phyloP scores from a whole-genome alignment of 208 protist species.

The Trypanosoma lewisi region DNA sequence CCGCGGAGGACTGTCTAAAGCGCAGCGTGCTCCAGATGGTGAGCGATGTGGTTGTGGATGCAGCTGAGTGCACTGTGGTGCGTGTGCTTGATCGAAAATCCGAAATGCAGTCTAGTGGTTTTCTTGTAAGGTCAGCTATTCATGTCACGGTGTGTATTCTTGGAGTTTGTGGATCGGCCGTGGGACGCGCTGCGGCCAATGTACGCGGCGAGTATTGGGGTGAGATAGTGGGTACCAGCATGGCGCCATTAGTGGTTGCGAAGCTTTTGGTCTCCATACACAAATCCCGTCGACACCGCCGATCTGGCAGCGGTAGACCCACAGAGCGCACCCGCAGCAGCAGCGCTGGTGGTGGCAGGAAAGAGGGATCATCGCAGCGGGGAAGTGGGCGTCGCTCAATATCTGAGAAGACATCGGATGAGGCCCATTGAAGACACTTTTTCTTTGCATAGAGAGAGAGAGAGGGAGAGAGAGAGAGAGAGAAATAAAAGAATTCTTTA shows the following conservation, averaged over 20 bases:
- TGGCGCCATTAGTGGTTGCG: slow-evolving; percentile 31
- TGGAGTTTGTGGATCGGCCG: slow-evolving; percentile 43
- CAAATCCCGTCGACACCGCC: background rate
- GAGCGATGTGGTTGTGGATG: slow-evolving; percentile 64
- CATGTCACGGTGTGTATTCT: slow-evolving; percentile 38
- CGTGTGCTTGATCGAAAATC: too few relatives aligned
- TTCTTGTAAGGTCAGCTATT: slow-evolving; percentile 22
- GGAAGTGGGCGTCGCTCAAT: slow-evolving; percentile 2
- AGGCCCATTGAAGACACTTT: background rate
- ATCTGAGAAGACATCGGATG: background rate
- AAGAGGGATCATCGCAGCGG: slow-evolving; percentile 4
- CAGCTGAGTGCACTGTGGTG: slow-evolving; percentile 22
- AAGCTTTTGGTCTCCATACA: slow-evolving; percentile 19
- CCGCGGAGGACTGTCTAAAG: slow-evolving; percentile 61
- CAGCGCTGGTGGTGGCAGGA: slow-evolving; percentile 10
- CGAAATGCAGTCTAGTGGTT: background rate
- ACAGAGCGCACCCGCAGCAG: slow-evolving; percentile 10
- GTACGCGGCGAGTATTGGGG: slow-evolving; percentile 80
- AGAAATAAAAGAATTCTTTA: background rate
- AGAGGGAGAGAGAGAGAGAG: slow-evolving; percentile 9
- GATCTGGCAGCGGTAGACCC: background rate
- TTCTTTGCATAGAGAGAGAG: background rate
- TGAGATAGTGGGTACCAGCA: slow-evolving; percentile 38
- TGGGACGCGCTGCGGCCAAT: slow-evolving; percentile 42
- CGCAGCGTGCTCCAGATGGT: slow-evolving; percentile 45